Base-by-base conservation (phyloP, 345 rosid genomes). In the Brassica juncea region DNA sequence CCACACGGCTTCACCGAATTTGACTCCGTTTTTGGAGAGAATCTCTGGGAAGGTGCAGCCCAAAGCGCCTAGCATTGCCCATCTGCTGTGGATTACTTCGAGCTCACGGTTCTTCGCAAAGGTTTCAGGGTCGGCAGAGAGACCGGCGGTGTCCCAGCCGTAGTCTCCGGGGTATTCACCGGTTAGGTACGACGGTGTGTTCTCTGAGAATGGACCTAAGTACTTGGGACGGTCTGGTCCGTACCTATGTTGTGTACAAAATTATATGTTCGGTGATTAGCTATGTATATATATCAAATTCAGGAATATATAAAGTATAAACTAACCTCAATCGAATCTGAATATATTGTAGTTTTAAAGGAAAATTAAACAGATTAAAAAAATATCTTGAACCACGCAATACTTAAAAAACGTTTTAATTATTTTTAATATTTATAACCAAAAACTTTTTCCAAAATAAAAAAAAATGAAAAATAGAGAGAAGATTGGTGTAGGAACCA, bases 131-230 rank as follows among this genome's bases (percentile, higher is more conserved):
- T 84, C 88, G 4, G 90, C 87, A 0, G 87, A 86, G 66, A 83
- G 78, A 21, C 87, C 84, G 0, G 87, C 90, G 0, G 88, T 84
- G 68, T 86, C 88, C 90, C 88, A 87, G 3, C 86, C 88, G 2
- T 87, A 86, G 80, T 87, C 90, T 63, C 87, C 84, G 0, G 86
- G 86, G 79, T 81, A 86, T 67, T 81, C 86, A 8, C 88, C 87
- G 0, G 86, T 87, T 25, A 85, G 76, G 82, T 85, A 87, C 10
- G 88, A 82, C 14, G 86, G 86, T 59, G 87, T 65, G 74, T 79
- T 84, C 5, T 86, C 87, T 0, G 87, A 84, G 67, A 87, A 72
- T 28, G 87, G 86, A 42, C 89, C 86, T 8, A 84, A 83, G 80
- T 82, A 84, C 71, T 83, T 81, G 81, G 84, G 85, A 59, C 84